Evolutionary conservation across 495 filamentous ascomycete species (phyloP).

Genomic region (Daldinia bambusicola): DNA sequence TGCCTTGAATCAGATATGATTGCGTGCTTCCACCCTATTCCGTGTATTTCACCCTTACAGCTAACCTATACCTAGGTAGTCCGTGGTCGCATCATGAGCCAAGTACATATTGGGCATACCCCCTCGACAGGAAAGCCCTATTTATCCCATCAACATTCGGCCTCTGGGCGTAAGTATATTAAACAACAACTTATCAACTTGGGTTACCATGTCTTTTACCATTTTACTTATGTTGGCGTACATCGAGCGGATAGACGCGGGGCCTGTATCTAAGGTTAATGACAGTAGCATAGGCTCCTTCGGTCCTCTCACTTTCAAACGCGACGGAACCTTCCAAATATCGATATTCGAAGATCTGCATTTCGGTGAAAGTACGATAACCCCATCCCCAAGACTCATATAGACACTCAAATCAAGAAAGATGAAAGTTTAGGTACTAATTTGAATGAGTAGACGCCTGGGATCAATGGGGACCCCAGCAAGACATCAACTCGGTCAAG

Average conservation of each 20-base stretch:
- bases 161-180: conserved; percentile 27
- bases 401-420: neutral
- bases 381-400: neutral
- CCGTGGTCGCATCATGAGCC: conserved; percentile 31
- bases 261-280: conserved; percentile 22
- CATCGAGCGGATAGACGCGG: conserved; percentile 24
- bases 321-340: conserved; percentile 59
- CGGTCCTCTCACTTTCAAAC: conserved; percentile 52
- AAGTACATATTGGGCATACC: conserved; percentile 44
- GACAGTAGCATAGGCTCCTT: conserved; percentile 29
- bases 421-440: conserved; percentile 12
- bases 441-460: conserved; percentile 54
- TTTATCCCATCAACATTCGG: conserved; percentile 5
- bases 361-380: conserved; percentile 68
- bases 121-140: conserved; percentile 16
- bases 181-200: conserved; percentile 1
- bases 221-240: conserved; percentile 10
- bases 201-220: conserved; percentile 15
- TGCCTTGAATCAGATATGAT: conserved; percentile 25
- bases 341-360: conserved; percentile 75
- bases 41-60: neutral
- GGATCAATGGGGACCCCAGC: conserved; percentile 66
- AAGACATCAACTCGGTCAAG: conserved; percentile 67
- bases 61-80: neutral
- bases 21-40: conserved; percentile 31